Conservation (phyloP, 352 stramenopile genomes). For the Globisporangium apiculatum region DNA sequence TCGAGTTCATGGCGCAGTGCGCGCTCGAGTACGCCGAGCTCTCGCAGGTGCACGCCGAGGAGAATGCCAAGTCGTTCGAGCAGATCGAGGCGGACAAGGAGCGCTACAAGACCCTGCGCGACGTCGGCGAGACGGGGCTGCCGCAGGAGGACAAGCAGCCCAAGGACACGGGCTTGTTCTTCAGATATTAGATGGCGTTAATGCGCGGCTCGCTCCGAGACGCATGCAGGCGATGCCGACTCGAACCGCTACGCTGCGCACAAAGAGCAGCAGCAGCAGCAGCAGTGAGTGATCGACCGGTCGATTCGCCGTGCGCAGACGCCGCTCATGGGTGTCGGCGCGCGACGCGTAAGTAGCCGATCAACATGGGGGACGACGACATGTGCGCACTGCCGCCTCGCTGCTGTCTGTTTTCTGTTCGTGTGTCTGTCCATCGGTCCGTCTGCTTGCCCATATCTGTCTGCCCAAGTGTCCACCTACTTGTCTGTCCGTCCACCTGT, state of each 20-base stretch:
- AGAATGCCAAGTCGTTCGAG: conserved; percentile 81
- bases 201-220: no score
- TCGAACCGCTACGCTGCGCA: no score
- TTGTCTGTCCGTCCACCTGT: no score
- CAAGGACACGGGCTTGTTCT: conserved; percentile 81
- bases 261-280: no score
- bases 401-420: neutral
- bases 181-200: conserved; percentile 76
- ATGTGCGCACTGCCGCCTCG: neutral
- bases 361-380: conserved; percentile 1
- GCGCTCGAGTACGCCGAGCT: conserved; percentile 82
- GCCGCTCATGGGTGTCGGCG: neutral
- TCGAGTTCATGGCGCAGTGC: conserved; percentile 87
- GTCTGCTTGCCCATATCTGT: no score
- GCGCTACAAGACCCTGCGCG: conserved; percentile 65
- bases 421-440: no score
- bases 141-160: conserved; percentile 60
- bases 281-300: neutral
- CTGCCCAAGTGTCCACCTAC: no score
- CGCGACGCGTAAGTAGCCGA: neutral
- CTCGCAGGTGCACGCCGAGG: conserved; percentile 58
- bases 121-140: conserved; percentile 76
- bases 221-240: neutral
- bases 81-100: conserved; percentile 74
- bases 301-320: no score